Evolutionary conservation across 164 flowering plant genomes (phyloP), one percentile per base, ranked within the genome.

Genomic region (Brasenia schreberi): DNA sequence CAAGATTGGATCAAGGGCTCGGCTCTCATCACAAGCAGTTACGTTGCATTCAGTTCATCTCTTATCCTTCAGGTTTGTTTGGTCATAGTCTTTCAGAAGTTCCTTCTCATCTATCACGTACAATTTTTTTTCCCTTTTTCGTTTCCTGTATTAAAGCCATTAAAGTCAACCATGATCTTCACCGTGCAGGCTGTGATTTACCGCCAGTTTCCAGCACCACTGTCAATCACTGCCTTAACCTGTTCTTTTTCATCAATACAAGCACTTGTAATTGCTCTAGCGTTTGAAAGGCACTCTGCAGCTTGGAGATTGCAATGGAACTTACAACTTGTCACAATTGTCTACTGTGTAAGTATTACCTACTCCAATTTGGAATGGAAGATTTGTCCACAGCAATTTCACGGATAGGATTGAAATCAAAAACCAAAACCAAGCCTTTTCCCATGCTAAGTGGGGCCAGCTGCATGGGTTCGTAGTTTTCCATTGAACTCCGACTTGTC

Each of bases 241-340:
- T 80, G 85, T 72, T 72, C 80, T 72, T 67, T 80, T 67, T 82
- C 79, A 6, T 66, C 80, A n/a, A 1, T 82, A 64, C 79, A 82
- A 71, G 53, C 77, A 76, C 53, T 73, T 43, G 9, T 78, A 43
- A 70, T 82, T 23, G 73, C 85, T 53, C 43, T 77, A 7, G 58
- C 77, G 45, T 76, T 78, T 16, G 76, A 64, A 53, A 75, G 82
- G 53, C 68, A 69, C 5, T 63, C 68, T 4, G 6, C 43, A 23
- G 44, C 77, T 4, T 78, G 82, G 85, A 82, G 56, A 73, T 62
- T 78, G n/a, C 74, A 72, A 9, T 80, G 82, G 79, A 69, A 80
- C 60, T 63, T 78, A 56, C 78, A 78, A 66, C 85, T 82, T 23
- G 59, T 74, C 6, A 72, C 81, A 60, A 75, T 72, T 64, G 42